These are phyloP conservation scores for Fusarium miscanthi DNA, from an alignment of 2,329 filamentous ascomycete species.

Conservation along the genomic window DNA sequence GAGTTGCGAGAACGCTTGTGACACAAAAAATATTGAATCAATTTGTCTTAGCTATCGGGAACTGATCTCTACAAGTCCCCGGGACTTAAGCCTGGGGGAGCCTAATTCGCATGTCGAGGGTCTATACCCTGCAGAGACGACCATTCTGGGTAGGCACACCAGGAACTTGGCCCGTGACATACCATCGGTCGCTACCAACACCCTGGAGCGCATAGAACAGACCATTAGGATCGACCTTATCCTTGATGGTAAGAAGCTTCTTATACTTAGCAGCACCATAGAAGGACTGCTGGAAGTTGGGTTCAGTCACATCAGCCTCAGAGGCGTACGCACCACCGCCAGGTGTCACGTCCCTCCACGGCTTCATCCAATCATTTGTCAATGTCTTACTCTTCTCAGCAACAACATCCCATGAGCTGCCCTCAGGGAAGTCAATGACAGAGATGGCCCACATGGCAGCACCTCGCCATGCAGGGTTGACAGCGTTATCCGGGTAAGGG, in stretches of 20 bases:
- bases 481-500: slow-evolving; percentile 53
- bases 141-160: slow-evolving; percentile 42
- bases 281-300: slow-evolving; percentile 39
- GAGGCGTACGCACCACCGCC: slow-evolving; percentile 37
- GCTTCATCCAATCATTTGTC: slow-evolving; percentile 44
- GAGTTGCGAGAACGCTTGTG: background rate
- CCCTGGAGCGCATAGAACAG: slow-evolving; percentile 38
- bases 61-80: too few relatives aligned
- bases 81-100: too few relatives aligned
- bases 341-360: slow-evolving; percentile 40
- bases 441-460: slow-evolving; percentile 53
- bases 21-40: background rate
- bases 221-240: slow-evolving; percentile 29
- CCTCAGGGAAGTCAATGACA: slow-evolving; percentile 46
- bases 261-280: slow-evolving; percentile 37
- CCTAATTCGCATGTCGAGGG: too few relatives aligned
- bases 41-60: too few relatives aligned
- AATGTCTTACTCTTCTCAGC: slow-evolving; percentile 31
- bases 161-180: slow-evolving; percentile 30
- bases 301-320: slow-evolving; percentile 37
- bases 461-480: slow-evolving; percentile 62
- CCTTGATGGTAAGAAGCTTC: slow-evolving; percentile 34
- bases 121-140: slow-evolving; percentile 27
- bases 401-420: slow-evolving; percentile 24
- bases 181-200: slow-evolving; percentile 39